phyloP scores from a whole-genome alignment of 495 filamentous ascomycete genomes.

The Podospora conica region DNA sequence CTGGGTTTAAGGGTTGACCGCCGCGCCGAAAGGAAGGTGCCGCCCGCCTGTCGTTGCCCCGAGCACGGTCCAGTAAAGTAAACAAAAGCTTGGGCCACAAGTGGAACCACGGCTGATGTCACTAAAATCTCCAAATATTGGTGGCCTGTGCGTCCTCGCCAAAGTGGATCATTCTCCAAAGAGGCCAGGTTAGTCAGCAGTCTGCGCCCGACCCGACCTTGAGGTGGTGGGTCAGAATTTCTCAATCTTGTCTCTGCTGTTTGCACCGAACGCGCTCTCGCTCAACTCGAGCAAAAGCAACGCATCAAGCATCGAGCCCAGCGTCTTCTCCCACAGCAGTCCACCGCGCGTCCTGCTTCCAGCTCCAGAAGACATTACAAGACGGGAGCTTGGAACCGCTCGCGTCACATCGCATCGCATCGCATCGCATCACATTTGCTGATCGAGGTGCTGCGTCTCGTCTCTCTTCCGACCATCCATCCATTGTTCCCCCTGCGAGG shows the following conservation, averaged over 20 bases:
- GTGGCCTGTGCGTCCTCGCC: conserved; percentile 7
- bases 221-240: not conserved
- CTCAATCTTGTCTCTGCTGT: not conserved
- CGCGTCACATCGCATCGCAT: not conserved
- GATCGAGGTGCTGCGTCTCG: not conserved
- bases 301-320: not conserved
- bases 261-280: not conserved
- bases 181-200: not conserved
- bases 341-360: not conserved
- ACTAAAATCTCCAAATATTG: not conserved
- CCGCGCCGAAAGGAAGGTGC: not conserved
- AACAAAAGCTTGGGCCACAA: conserved; percentile 19
- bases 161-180: no score
- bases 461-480: not conserved
- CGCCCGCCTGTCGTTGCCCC: conserved; percentile 19
- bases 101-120: conserved; percentile 15
- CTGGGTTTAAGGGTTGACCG: conserved; percentile 1
- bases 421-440: not conserved
- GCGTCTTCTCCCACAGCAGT: not conserved
- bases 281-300: not conserved
- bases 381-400: not conserved
- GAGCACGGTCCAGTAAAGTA: conserved; percentile 20
- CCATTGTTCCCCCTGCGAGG: not conserved
- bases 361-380: not conserved
- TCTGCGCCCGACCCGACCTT: not conserved